phyloP scores from a whole-genome alignment of 2,329 filamentous ascomycete genomes.

The Alternaria sp. region DNA sequence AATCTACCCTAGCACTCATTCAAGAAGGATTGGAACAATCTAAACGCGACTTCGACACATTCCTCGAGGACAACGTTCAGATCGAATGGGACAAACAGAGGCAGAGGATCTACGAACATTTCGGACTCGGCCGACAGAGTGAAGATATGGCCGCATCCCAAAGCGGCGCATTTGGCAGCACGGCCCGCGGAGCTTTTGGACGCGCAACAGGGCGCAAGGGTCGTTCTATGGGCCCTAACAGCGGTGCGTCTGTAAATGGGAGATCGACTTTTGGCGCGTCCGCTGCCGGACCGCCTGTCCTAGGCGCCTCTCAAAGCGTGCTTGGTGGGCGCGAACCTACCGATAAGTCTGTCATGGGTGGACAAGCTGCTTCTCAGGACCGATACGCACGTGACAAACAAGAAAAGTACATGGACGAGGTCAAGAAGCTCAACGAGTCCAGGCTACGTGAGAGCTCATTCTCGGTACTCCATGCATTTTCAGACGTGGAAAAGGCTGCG shows the following conservation, averaged over 20 bases:
- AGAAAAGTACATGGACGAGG: conserved; percentile 77
- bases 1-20: conserved; percentile 91
- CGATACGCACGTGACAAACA: conserved; percentile 85
- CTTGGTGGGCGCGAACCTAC: conserved; percentile 70
- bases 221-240: conserved; percentile 49
- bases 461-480: conserved; percentile 78
- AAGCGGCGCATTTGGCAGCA: conserved; percentile 46
- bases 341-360: conserved; percentile 60
- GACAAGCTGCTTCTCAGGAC: conserved; percentile 69
- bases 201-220: conserved; percentile 54
- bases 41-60: conserved; percentile 89
- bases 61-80: conserved; percentile 92
- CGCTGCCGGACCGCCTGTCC: conserved; percentile 77
- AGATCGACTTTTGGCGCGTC: conserved; percentile 68
- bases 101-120: conserved; percentile 93
- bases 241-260: conserved; percentile 40
- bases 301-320: conserved; percentile 74
- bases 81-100: conserved; percentile 96
- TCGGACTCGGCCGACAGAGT: conserved; percentile 72
- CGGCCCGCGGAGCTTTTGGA: conserved; percentile 62
- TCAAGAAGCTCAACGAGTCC: conserved; percentile 78
- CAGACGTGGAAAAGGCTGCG: conserved; percentile 74
- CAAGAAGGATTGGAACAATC: conserved; percentile 89
- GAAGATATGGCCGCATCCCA: conserved; percentile 50
- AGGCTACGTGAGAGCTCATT: conserved; percentile 73